Evolutionary conservation across 2,329 filamentous ascomycete genomes (phyloP), one percentile per base, ranked within the genome.

Genomic region (Neobulgaria alba): DNA sequence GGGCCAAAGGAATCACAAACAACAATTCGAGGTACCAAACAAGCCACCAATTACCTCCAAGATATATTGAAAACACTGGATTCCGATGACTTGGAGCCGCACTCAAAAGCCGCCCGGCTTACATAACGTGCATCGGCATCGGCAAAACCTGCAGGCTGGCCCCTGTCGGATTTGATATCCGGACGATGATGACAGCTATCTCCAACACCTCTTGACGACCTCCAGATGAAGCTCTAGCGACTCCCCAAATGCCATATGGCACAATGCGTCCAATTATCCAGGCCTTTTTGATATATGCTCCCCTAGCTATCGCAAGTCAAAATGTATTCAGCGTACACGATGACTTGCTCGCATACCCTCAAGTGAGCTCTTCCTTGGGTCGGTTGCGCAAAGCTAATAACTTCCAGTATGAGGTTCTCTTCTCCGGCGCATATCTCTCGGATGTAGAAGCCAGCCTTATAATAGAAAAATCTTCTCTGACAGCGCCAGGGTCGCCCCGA

Each of bases 261-360:
- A 59, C 40, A 41, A 61, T 61, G 58, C 56, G 45, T 44, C 45
- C 35, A 48, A 16, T 52, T 35, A 51, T 53, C 48, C 10, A 48
- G 41, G 50, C 48, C 40, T 45, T 58, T 20, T 41, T 60, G 46
- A 52, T 51, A 41, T 46, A 45, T 39, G 42, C 47, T 43, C 44
- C 51, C 34, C 26, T 69, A 36, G 66, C 64, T 40, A 61, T 71
- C 43, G 73, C 71, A 34, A 73, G 63, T 53, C 71, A 73, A 54
- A 71, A 72, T 51, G 64, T 70, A 15, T 85, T 85, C 66, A 84
- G 76, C 58, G 78, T 85, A 12, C 72, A 82, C 51, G 81, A 85
- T 61, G 82, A 86, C 57, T 59, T 86, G 19, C 68, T 85, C 39
- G 82, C 81, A 12, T 84, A 75, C 60, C 82, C 82, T 14, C 79